Conservation (phyloP, 441 rosid genomes). For the Corymbia calophylla region DNA sequence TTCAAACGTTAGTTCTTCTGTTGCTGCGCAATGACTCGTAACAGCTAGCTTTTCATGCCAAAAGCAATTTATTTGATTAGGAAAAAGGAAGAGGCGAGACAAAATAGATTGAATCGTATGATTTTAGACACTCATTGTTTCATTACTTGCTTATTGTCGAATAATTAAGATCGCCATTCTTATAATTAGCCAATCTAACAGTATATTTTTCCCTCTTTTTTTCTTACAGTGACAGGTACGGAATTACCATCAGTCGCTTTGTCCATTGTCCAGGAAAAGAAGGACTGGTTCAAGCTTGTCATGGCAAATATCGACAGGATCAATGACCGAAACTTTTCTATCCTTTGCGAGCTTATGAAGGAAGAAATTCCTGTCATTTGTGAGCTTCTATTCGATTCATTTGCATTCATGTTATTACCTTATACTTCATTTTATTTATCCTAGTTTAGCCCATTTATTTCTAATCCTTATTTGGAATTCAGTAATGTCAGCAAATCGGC, state of each 20-base stretch:
- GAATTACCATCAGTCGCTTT: slow-evolving; percentile 17
- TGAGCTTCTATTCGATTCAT: slow-evolving; percentile 6
- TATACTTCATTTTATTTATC: neutral
- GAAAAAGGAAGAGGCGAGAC: neutral
- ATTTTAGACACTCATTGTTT: neutral
- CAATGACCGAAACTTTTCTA: slow-evolving; percentile 13
- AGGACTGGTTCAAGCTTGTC: slow-evolving; percentile 26
- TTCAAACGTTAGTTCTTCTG: neutral
- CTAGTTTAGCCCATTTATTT: neutral
- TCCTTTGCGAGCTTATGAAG: slow-evolving; percentile 10
- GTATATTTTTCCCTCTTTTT: neutral
- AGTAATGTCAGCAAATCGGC: slow-evolving; percentile 29
- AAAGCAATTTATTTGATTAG: neutral
- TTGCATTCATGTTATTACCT: neutral
- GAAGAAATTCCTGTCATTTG: slow-evolving; percentile 32
- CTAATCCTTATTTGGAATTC: neutral
- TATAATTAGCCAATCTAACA: neutral
- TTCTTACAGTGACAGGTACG: slow-evolving; percentile 28
- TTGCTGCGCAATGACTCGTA: neutral
- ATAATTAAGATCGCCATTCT: neutral
- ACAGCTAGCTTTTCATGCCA: neutral
- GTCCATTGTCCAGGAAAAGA: slow-evolving; percentile 14
- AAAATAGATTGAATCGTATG: neutral
- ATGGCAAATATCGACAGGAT: slow-evolving; percentile 25
- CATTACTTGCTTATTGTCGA: neutral